Evolutionary conservation across 305 asterid genomes (phyloP).

Genomic region (Petunia hybrid): DNA sequence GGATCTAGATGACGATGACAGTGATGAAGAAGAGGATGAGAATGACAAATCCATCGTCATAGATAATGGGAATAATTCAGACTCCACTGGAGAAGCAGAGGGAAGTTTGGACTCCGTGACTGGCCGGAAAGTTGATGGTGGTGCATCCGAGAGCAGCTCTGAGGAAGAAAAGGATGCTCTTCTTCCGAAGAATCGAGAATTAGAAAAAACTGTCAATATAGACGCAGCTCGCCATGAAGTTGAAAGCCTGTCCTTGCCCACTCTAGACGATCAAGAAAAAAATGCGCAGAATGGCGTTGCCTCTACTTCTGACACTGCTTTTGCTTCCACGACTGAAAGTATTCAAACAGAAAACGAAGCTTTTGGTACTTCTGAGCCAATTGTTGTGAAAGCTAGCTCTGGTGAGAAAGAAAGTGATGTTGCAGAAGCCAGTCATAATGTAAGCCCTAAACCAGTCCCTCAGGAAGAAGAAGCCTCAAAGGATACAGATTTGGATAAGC

Average conservation of each 20-base stretch:
- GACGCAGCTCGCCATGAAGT: slow-evolving; percentile 30
- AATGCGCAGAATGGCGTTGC: slow-evolving; percentile 35
- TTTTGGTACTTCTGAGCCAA: slow-evolving; percentile 41
- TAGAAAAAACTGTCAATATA: slow-evolving; percentile 34
- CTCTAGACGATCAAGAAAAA: slow-evolving; percentile 37
- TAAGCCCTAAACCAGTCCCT: slow-evolving; percentile 35
- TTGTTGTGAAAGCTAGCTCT: slow-evolving; percentile 42
- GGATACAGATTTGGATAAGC: slow-evolving; percentile 48
- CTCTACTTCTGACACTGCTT: slow-evolving; percentile 27
- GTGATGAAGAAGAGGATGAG: slow-evolving; percentile 56
- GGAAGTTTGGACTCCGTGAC: slow-evolving; percentile 58
- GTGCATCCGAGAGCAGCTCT: slow-evolving; percentile 47
- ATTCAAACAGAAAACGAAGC: slow-evolving; percentile 34
- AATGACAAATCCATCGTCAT: slow-evolving; percentile 65
- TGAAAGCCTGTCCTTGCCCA: slow-evolving; percentile 30
- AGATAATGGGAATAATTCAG: slow-evolving; percentile 61
- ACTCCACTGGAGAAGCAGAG: slow-evolving; percentile 70
- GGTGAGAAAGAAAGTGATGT: slow-evolving; percentile 42
- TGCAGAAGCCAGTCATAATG: slow-evolving; percentile 35
- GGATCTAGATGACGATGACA: slow-evolving; percentile 59
- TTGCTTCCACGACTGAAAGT: slow-evolving; percentile 31
- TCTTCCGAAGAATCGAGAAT: slow-evolving; percentile 38
- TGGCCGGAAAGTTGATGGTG: slow-evolving; percentile 45
- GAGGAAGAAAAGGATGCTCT: slow-evolving; percentile 58
- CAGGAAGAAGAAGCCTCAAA: slow-evolving; percentile 51